Conservation (phyloP, 2,329 filamentous ascomycete genomes). For the Colletotrichum sp. region DNA sequence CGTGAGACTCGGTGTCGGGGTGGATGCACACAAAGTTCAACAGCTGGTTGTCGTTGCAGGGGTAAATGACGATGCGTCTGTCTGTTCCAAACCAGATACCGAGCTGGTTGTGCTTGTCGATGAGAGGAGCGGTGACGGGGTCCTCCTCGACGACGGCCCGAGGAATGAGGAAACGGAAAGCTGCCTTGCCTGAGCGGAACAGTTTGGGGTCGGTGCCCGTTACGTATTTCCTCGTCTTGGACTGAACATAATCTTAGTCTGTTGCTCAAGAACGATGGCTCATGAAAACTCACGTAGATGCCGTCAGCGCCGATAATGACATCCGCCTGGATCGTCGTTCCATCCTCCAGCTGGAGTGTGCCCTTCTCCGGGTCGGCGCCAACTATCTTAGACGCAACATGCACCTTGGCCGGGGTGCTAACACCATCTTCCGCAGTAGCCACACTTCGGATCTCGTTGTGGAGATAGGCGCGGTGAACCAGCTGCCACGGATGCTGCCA, state of each 20-base stretch:
- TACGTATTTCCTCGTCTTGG: constrained; percentile 27
- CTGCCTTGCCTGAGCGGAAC: constrained; percentile 55
- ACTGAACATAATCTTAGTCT: constrained; percentile 14
- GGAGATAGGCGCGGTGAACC: constrained; percentile 56
- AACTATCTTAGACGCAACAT: constrained; percentile 45
- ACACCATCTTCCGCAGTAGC: constrained; percentile 41
- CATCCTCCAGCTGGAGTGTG: constrained; percentile 49
- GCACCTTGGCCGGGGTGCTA: constrained; percentile 40
- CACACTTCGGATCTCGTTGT: constrained; percentile 50
- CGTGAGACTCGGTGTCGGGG: constrained; percentile 45
- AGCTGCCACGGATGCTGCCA: constrained; percentile 55
- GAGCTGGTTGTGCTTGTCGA: constrained; percentile 32
- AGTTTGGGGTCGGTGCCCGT: constrained; percentile 30
- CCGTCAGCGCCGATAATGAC: constrained; percentile 61
- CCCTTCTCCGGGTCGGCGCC: constrained; percentile 45
- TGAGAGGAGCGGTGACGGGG: constrained; percentile 36
- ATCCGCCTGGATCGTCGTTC: constrained; percentile 48
- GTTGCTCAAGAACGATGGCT: neutral
- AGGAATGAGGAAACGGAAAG: constrained; percentile 59
- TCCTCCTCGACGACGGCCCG: constrained; percentile 31
- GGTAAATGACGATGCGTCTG: constrained; percentile 51
- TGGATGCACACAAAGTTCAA: constrained; percentile 60
- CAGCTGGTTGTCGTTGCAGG: constrained; percentile 45
- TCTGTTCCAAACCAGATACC: constrained; percentile 46
- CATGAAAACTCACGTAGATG: constrained; percentile 41